Conservation (phyloP, 2,329 filamentous ascomycete species). For the Cladosporium austrohemisphaericum region DNA sequence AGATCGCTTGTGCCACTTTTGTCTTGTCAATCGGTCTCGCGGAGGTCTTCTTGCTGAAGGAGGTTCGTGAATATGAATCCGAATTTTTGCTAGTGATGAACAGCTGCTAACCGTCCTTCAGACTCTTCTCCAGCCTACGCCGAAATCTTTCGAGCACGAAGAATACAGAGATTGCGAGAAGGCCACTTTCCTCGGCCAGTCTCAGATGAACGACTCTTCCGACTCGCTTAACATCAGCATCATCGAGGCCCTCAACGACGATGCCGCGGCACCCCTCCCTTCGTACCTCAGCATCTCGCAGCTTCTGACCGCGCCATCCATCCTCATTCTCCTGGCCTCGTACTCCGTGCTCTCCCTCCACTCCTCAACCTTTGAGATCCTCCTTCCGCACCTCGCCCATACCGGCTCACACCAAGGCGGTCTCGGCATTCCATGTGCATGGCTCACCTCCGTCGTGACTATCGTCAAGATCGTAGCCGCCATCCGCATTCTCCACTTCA, state of each 20-base stretch:
- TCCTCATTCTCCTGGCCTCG: constrained; percentile 45
- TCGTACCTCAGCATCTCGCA: constrained; percentile 44
- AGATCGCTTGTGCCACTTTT: constrained; percentile 42
- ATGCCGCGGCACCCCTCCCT: constrained; percentile 20
- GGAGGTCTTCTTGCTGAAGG: constrained; percentile 40
- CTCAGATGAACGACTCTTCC: constrained; percentile 26
- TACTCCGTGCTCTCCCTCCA: constrained; percentile 55
- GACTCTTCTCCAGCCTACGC: constrained; percentile 19
- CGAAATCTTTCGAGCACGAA: not conserved
- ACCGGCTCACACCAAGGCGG: constrained; percentile 42
- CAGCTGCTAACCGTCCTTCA: constrained; percentile 16
- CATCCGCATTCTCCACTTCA: constrained; percentile 35
- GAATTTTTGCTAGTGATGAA: not conserved
- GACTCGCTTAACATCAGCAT: constrained; percentile 37
- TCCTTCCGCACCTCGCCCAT: constrained; percentile 47
- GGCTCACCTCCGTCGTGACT: constrained; percentile 42
- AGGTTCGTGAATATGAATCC: constrained; percentile 29
- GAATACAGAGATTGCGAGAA: constrained; percentile 42
- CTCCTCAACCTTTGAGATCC: constrained; percentile 50
- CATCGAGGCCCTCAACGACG: constrained; percentile 30
- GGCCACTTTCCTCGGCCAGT: constrained; percentile 43
- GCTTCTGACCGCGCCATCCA: constrained; percentile 45
- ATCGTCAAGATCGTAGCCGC: constrained; percentile 41
- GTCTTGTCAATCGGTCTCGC: constrained; percentile 40
- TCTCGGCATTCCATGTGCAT: constrained; percentile 45